Conservation (phyloP, 768 basidiomycete species). For the Exsudoporus frostii region DNA sequence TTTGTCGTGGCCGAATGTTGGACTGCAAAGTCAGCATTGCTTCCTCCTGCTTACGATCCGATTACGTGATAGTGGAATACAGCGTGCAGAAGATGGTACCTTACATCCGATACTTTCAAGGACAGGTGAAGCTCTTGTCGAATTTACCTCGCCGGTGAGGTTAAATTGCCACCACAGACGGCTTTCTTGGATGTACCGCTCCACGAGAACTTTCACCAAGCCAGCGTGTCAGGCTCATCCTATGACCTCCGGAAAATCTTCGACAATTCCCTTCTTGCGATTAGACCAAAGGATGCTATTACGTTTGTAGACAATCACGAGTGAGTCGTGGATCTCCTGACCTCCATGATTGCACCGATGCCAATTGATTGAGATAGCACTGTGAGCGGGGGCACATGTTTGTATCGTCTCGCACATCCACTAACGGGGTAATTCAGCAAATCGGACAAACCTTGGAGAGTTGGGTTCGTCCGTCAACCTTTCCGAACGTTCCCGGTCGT, state of each 20-base stretch:
- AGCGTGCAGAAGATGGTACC: conserved; percentile 52
- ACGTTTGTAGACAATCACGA: conserved; percentile 92
- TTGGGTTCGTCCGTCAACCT: conserved; percentile 51
- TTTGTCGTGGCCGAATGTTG: conserved; percentile 83
- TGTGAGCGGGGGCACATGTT: conserved; percentile 42
- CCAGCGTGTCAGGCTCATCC: conserved; percentile 60
- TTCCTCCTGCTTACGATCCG: neutral
- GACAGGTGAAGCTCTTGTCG: conserved; percentile 46
- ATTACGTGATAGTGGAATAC: neutral
- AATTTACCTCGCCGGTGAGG: neutral
- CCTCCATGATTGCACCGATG: neutral
- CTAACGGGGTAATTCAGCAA: conserved; percentile 38
- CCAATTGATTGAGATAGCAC: conserved; percentile 43
- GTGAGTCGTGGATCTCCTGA: conserved; percentile 40
- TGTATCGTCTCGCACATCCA: neutral
- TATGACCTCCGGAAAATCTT: conserved; percentile 80
- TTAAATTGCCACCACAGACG: conserved; percentile 43
- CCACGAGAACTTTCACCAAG: conserved; percentile 78
- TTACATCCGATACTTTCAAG: conserved; percentile 60
- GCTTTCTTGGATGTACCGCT: conserved; percentile 91
- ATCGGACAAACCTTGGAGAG: conserved; percentile 77
- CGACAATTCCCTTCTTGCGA: conserved; percentile 62
- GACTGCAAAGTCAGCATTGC: conserved; percentile 57
- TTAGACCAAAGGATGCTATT: conserved; percentile 76
- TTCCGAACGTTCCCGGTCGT: neutral